Evolutionary conservation across 768 basidiomycete genomes (phyloP), one percentile per base, ranked within the genome.

Genomic region (Pisolithus sp.): DNA sequence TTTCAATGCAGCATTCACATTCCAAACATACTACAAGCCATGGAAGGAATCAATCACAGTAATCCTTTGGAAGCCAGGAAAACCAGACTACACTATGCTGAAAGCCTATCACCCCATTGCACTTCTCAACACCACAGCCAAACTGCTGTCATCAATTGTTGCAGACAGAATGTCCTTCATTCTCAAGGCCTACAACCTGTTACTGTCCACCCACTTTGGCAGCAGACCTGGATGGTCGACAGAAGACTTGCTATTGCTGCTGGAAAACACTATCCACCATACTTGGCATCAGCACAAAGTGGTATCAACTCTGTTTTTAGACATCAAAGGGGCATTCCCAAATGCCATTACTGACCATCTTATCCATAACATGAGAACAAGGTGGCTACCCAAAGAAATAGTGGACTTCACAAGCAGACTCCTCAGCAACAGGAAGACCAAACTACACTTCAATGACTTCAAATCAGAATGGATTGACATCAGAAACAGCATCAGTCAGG

Each of bases 311-410:
- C 66, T 76, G 0, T 76, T 72, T 58, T 64, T 76, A 1, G 74
- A 78, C 52, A 65, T 78, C 0, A 61, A 74, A 57, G 75, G 68
- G 0, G 73, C 75, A 2, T 77, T 75, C 55, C 75, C 71, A 0
- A 76, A 68, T 52, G 67, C 66, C 0, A 68, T 67, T 7, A 63
- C 54, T 0, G 64, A 66, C 1, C 21, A 55, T 0, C 66, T 76
- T 0, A 34, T 68, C 0, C 66, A 71, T 51, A 67, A 72, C 47
- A 53, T 76, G 50, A 42, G 23, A 10, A 42, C 6, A 10, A 2
- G 23, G 2, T 0, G 41, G 0, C 21, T 42, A 0, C 41, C 41
- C 1, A 15, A 10, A 13, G 41, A 24, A 24, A 23, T 42, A 9
- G 21, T 42, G 0, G 8, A 13, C 1, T 42, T 8, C 41, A 42